These are phyloP conservation scores for Polyporus arcularius DNA, from an alignment of 768 basidiomycete species.

Conservation along the genomic window DNA sequence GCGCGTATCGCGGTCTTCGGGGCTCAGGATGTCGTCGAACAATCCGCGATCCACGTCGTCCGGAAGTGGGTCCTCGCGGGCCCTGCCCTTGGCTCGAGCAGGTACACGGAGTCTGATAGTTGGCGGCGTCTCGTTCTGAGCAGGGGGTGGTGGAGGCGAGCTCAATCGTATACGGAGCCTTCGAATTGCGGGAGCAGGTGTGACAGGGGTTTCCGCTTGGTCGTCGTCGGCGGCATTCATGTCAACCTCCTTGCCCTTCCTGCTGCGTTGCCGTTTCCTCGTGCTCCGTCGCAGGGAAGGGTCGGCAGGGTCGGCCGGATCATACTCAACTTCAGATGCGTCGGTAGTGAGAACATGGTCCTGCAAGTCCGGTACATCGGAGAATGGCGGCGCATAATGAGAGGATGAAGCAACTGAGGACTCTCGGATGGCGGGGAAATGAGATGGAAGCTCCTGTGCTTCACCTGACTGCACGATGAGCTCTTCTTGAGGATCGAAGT, in stretches of 20 bases:
- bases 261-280: constrained; percentile 33
- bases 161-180: constrained; percentile 49
- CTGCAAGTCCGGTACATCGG: constrained; percentile 1
- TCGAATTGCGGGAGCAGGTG: constrained; percentile 32
- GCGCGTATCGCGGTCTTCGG: constrained; percentile 69
- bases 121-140: constrained; percentile 23
- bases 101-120: constrained; percentile 57
- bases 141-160: constrained; percentile 33
- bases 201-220: constrained; percentile 20
- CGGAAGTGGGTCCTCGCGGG: constrained; percentile 48
- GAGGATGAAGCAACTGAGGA: constrained; percentile 49
- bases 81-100: constrained; percentile 68
- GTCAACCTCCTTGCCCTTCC: constrained; percentile 27
- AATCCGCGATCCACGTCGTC: constrained; percentile 62
- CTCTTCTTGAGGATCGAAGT: constrained; percentile 15
- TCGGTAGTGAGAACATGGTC: constrained; percentile 29
- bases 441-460: constrained; percentile 7
- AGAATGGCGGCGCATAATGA: constrained; percentile 20
- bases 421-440: constrained; percentile 25
- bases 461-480: neutral
- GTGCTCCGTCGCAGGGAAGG: constrained; percentile 31
- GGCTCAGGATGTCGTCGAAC: constrained; percentile 81
- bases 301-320: constrained; percentile 33
- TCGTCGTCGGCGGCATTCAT: constrained; percentile 21
- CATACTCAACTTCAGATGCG: constrained; percentile 35